Conservation (phyloP, 164 flowering plant species). For the Vitis riparia region DNA sequence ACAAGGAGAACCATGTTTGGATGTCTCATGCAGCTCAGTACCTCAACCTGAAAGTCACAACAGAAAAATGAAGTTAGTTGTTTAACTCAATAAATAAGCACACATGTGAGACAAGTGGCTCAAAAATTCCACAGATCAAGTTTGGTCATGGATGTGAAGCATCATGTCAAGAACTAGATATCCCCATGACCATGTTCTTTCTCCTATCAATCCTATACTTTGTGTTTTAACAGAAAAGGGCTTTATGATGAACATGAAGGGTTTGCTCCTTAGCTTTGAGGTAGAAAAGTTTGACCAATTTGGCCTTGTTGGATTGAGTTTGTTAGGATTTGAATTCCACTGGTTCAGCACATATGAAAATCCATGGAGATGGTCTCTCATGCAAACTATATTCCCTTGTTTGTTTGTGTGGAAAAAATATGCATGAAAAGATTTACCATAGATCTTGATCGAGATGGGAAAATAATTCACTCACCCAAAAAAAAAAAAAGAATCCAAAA, state of each 20-base stretch:
- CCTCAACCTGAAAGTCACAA: constrained; percentile 39
- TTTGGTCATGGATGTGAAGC: background rate
- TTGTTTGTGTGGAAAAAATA: no score
- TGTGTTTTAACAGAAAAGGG: background rate
- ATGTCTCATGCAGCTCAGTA: constrained; percentile 56
- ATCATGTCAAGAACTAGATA: background rate
- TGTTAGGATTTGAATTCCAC: no score
- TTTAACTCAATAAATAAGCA: background rate
- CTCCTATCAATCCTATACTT: background rate
- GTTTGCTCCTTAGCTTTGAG: background rate
- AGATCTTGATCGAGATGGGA: no score
- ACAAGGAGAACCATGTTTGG: constrained; percentile 64
- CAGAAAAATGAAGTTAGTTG: background rate
- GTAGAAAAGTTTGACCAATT: background rate
- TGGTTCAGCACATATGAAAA: no score
- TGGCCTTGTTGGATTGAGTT: no score
- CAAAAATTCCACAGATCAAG: background rate
- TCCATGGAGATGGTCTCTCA: no score
- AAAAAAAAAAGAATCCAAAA: background rate
- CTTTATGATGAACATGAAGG: background rate
- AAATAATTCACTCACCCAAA: no score
- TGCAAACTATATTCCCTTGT: no score
- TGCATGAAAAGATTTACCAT: no score
- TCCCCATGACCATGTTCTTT: background rate
- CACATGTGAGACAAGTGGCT: background rate